A percentile compares a stretch with the other conserved stretches of the same genome.
phyloP scores from a whole-genome alignment of 2,329 filamentous ascomycete species.

The Fusarium sp. region DNA sequence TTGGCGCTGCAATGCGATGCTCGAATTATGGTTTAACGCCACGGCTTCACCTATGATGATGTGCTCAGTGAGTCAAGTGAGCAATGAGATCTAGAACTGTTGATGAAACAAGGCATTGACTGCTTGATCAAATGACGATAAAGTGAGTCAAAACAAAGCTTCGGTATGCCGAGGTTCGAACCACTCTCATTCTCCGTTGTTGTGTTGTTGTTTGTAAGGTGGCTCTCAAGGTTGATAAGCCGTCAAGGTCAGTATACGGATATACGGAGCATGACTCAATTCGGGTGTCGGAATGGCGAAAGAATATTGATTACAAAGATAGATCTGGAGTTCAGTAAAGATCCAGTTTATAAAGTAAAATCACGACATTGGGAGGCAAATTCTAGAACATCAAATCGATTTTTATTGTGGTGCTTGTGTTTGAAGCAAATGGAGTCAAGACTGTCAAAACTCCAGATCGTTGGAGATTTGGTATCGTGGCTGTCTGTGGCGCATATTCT shows the following conservation, averaged over 20 bases:
- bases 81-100: slow-evolving; percentile 19
- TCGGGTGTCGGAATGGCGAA: slow-evolving; percentile 38
- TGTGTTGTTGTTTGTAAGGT: slow-evolving; percentile 13
- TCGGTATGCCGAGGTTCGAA: slow-evolving; percentile 9
- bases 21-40: slow-evolving; percentile 34
- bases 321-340: neutral
- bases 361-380: slow-evolving; percentile 32
- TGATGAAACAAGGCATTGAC: slow-evolving; percentile 15
- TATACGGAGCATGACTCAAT: slow-evolving; percentile 5
- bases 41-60: slow-evolving; percentile 32
- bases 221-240: slow-evolving; percentile 15
- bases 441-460: slow-evolving; percentile 14
- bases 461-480: neutral
- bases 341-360: slow-evolving; percentile 9
- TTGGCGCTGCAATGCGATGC: slow-evolving; percentile 9
- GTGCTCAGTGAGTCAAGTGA: slow-evolving; percentile 37
- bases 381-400: slow-evolving; percentile 2
- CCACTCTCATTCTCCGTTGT: neutral
- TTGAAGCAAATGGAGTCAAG: neutral
- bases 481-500: slow-evolving; percentile 21
- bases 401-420: neutral
- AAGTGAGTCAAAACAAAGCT: neutral
- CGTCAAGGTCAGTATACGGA: neutral
- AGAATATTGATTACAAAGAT: slow-evolving; percentile 23
- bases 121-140: neutral